A percentile compares a stretch with the other conserved stretches of the same genome.
Evolutionary conservation across 2,329 filamentous ascomycete species (phyloP).

Genomic region (Didymellaceae sp.): DNA sequence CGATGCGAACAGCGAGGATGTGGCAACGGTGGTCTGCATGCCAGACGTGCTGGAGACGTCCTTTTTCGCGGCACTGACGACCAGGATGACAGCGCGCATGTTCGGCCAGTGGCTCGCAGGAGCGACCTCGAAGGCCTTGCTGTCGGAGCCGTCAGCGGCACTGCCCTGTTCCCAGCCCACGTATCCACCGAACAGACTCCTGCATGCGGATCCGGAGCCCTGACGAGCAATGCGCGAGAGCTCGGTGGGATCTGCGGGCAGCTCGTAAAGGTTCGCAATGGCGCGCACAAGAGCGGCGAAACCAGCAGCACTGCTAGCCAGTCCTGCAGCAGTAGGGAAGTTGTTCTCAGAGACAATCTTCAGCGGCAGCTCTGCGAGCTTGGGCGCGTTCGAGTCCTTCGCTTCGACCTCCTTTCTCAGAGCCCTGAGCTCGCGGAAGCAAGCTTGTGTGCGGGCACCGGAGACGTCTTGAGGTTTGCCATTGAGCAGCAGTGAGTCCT

Average conservation of each 20-base stretch:
- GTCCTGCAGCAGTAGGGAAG: conserved; percentile 95
- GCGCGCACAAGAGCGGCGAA: conserved; percentile 76
- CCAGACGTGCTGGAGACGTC: conserved; percentile 89
- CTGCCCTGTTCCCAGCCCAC: conserved; percentile 90
- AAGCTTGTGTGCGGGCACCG: conserved; percentile 90
- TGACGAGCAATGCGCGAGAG: conserved; percentile 90
- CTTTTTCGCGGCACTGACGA: conserved; percentile 94
- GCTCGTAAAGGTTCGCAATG: conserved; percentile 88
- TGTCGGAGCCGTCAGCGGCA: conserved; percentile 81
- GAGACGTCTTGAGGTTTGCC: conserved; percentile 81
- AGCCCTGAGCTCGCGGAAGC: conserved; percentile 82
- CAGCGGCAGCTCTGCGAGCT: conserved; percentile 77
- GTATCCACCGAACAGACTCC: conserved; percentile 92
- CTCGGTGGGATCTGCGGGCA: conserved; percentile 80
- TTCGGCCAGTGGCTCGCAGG: conserved; percentile 90
- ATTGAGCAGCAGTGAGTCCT: conserved; percentile 83
- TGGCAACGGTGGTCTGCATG: conserved; percentile 96
- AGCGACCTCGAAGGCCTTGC: conserved; percentile 85
- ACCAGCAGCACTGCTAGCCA: conserved; percentile 71
- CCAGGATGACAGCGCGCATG: conserved; percentile 91
- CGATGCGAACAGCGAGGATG: conserved; percentile 83
- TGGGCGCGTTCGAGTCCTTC: conserved; percentile 75
- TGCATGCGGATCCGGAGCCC: conserved; percentile 92
- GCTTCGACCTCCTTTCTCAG: conserved; percentile 79
- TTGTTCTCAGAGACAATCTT: conserved; percentile 96